Evolutionary conservation across 2,329 filamentous ascomycete species (phyloP).

Genomic region (Talaromyces sp.): DNA sequence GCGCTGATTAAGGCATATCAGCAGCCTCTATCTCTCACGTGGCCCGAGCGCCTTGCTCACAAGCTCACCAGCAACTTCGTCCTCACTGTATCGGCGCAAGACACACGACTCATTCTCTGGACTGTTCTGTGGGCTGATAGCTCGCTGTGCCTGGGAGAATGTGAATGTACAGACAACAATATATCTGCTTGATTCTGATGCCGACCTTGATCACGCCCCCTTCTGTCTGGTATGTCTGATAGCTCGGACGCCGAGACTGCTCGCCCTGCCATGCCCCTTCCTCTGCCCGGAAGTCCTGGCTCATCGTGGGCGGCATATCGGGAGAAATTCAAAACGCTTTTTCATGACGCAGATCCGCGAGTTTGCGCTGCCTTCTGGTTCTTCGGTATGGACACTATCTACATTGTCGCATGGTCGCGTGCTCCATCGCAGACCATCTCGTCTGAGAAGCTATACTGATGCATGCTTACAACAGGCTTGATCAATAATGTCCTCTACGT

Average conservation of each 20-base stretch:
- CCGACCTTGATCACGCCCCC: neutral
- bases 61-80: neutral
- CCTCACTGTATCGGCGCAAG: neutral
- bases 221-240: neutral
- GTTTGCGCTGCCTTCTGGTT: conserved; percentile 87
- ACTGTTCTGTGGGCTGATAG: neutral
- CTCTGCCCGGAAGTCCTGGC: conserved; percentile 56
- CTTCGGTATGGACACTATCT: conserved; percentile 64
- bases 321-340: conserved; percentile 60
- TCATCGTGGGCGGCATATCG: conserved; percentile 73
- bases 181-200: neutral
- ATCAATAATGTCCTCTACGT: conserved; percentile 99
- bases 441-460: neutral
- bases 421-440: neutral
- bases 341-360: conserved; percentile 65
- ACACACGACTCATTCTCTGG: neutral
- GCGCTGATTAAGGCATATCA: neutral
- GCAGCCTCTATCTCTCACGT: neutral
- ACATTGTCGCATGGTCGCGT: conserved; percentile 6
- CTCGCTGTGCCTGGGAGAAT: neutral
- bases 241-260: conserved; percentile 22
- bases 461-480: conserved; percentile 55
- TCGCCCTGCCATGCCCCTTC: conserved; percentile 38
- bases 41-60: conserved; percentile 1
- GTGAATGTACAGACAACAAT: neutral